A percentile compares a stretch with the other conserved stretches of the same genome.
Conservation (phyloP, 2,329 filamentous ascomycete genomes). For the Colletotrichum ledebouriae region DNA sequence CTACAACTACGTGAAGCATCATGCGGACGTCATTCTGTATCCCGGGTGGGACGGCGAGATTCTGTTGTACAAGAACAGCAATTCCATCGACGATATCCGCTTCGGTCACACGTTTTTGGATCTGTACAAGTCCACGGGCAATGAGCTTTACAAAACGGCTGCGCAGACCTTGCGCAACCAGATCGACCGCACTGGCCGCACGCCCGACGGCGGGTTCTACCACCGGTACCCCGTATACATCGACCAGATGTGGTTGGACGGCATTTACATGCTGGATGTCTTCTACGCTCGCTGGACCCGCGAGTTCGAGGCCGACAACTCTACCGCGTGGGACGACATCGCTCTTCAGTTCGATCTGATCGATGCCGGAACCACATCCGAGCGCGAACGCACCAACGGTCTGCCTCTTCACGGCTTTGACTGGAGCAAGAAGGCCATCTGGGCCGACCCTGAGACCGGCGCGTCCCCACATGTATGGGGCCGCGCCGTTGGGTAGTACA, state of each 20-base stretch:
- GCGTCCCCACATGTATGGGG: slow-evolving; percentile 66
- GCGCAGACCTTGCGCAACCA: slow-evolving; percentile 32
- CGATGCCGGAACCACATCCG: slow-evolving; percentile 52
- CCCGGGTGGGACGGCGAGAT: slow-evolving; percentile 44
- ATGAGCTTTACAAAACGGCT: slow-evolving; percentile 42
- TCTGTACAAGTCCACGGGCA: slow-evolving; percentile 33
- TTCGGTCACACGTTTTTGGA: slow-evolving; percentile 42
- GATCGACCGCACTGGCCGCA: slow-evolving; percentile 39
- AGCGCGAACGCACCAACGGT: slow-evolving; percentile 52
- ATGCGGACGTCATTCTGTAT: slow-evolving; percentile 45
- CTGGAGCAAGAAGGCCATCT: slow-evolving; percentile 58
- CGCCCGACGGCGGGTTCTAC: slow-evolving; percentile 40
- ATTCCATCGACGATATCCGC: slow-evolving; percentile 42
- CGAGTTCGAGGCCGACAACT: slow-evolving; percentile 39
- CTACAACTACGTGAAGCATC: slow-evolving; percentile 46
- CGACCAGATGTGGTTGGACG: slow-evolving; percentile 55
- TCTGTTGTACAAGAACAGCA: slow-evolving; percentile 39
- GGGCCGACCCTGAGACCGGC: slow-evolving; percentile 62
- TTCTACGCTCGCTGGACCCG: slow-evolving; percentile 53
- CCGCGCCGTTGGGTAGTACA: slow-evolving; percentile 54
- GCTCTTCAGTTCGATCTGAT: slow-evolving; percentile 59
- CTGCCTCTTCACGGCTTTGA: slow-evolving; percentile 67
- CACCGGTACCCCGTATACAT: slow-evolving; percentile 47
- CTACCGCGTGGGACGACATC: slow-evolving; percentile 58
- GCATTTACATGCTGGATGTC: slow-evolving; percentile 58